Percentiles rank a stretch among this genome's conserved stretches.
Conservation (phyloP, 352 stramenopile genomes). For the Peronosclerospora sorghi region DNA sequence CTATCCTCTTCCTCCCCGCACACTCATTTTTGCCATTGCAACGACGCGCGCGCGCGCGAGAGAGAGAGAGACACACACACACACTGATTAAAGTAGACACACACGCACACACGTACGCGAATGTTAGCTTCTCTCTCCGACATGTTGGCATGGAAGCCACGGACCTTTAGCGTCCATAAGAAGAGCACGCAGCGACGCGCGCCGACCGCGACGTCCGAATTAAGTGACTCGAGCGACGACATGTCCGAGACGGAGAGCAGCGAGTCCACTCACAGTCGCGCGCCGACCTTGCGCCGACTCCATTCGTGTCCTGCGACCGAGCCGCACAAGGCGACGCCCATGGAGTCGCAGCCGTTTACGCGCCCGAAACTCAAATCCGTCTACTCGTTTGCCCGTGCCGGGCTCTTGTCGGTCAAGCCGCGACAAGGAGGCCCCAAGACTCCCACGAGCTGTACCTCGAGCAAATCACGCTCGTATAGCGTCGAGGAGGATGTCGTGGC, state of each 20-base stretch:
- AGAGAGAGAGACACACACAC: no score
- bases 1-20: no score
- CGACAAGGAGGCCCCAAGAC: conserved; percentile 2
- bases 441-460: background rate
- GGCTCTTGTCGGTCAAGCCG: conserved; percentile 37
- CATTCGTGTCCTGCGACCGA: conserved; percentile 25
- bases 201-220: conserved; percentile 34
- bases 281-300: conserved; percentile 9
- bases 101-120: background rate
- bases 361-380: conserved; percentile 21
- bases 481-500: conserved; percentile 35
- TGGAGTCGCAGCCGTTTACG: conserved; percentile 16
- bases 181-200: conserved; percentile 14
- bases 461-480: conserved; percentile 24
- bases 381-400: conserved; percentile 47
- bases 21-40: conserved; percentile 9
- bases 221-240: conserved; percentile 28
- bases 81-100: no score
- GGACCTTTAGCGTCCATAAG: conserved; percentile 2
- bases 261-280: conserved; percentile 18
- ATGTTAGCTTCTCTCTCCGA: conserved; percentile 27
- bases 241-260: conserved; percentile 52
- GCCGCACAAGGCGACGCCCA: conserved; percentile 7
- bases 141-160: conserved; percentile 28
- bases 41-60: no score